A percentile compares a stretch with the other conserved stretches of the same genome.
These are phyloP conservation scores for Mimosa pudica DNA, from an alignment of 306 rosid species.

Conservation along the genomic window DNA sequence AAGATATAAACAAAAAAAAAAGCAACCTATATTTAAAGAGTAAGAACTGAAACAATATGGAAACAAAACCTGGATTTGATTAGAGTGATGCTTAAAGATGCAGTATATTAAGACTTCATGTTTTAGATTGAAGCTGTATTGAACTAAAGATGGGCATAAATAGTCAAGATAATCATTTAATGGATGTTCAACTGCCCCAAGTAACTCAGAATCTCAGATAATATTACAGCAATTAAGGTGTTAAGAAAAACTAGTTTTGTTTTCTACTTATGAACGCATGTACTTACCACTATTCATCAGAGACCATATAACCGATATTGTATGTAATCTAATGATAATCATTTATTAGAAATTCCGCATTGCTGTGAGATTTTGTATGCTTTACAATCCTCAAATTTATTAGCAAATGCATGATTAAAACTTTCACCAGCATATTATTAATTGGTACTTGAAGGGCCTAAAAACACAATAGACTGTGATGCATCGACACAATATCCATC, in stretches of 20 bases:
- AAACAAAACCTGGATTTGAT: neutral
- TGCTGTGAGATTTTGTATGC: neutral
- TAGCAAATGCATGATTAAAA: neutral
- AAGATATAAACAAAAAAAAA: neutral
- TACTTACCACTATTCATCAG: neutral
- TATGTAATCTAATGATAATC: neutral
- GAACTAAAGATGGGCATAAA: neutral
- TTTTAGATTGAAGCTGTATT: neutral
- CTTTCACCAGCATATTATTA: constrained; percentile 4
- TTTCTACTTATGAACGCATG: neutral
- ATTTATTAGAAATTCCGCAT: neutral
- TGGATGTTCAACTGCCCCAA: neutral
- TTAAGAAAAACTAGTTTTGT: neutral
- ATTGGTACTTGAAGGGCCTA: constrained; percentile 3
- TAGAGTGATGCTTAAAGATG: neutral
- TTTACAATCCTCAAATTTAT: neutral
- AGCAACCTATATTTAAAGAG: neutral
- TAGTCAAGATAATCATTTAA: neutral
- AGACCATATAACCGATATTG: constrained; percentile 6
- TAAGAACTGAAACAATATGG: neutral
- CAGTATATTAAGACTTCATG: neutral
- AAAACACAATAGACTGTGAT: constrained; percentile 4
- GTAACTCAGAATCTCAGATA: neutral
- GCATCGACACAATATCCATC: constrained; percentile 2
- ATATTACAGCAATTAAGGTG: constrained; percentile 4